Evolutionary conservation across 192 early-diverging fungal genomes (phyloP).

Genomic region (Coemansia sp.): DNA sequence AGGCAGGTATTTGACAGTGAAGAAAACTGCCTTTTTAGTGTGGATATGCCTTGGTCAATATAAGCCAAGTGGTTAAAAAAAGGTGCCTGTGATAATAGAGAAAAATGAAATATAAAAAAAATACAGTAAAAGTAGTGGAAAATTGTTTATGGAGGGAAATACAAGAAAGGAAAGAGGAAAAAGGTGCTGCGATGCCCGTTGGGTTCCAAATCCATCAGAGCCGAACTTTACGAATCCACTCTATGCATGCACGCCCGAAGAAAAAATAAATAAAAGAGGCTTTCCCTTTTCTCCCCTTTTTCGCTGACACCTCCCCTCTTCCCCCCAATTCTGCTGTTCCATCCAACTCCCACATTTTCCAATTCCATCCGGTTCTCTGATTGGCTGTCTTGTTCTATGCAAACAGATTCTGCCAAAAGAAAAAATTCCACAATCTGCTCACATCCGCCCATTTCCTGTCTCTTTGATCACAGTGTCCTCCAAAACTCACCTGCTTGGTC

Average conservation of each 20-base stretch:
- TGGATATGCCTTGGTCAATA: background rate
- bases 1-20: background rate
- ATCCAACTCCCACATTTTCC: background rate
- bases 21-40: background rate
- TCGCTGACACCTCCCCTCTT: background rate
- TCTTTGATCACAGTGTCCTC: background rate
- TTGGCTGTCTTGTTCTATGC: background rate
- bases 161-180: constrained; percentile 3
- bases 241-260: background rate
- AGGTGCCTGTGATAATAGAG: background rate
- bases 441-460: background rate
- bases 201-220: background rate
- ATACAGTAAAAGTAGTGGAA: constrained; percentile 11
- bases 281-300: constrained; percentile 5
- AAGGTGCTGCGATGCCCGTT: background rate
- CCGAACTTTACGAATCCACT: constrained; percentile 8
- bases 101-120: constrained; percentile 9
- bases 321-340: constrained; percentile 1
- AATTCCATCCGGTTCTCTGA: background rate
- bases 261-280: constrained; percentile 5
- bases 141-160: constrained; percentile 12
- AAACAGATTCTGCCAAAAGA: background rate
- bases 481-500: background rate
- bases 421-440: background rate
- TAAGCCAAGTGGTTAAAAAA: background rate